Base-by-base conservation (phyloP, 1,284 basidiomycete genomes). In the Termitomyces sp. region DNA sequence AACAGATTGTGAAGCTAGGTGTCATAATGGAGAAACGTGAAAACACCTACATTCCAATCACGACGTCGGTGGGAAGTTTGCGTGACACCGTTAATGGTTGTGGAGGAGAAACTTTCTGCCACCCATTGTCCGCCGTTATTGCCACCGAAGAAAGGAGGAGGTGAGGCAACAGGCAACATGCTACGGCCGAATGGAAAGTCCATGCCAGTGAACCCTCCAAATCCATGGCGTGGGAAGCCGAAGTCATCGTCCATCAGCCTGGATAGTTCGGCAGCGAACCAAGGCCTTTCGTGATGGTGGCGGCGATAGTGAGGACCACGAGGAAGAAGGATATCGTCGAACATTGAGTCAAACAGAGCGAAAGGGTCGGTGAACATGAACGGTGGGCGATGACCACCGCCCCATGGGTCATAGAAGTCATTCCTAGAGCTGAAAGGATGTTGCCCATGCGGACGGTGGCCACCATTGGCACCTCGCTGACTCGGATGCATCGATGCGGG, bases 361-460 rank as follows among this genome's bases (percentile, higher is more conserved):
- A 88, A 89, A 2, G 88, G 88, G 63, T 91, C 86, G 1, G 80
- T 82, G 69, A 88, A 89, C 16, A 61, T 64, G 50, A 67, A 73
- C 14, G 61, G 60, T 57, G 56, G 49, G 63, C 57, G 56, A 51
- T 50, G 45, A 54, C 62, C 45, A 28, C 45, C 45, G 18, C 45
- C 66, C 58, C 70, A 71, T 7, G 66, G 67, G 50, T 64, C 62
- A 26, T 59, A 78, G 42, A 64, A 62, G 46, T 64, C 57, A 43
- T 53, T 58, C 44, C 63, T 60, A 11, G 64, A 64, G 48, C 64
- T 53, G 49, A 62, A 67, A 46, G 57, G 62, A 51, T 65, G 67
- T 26, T 64, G 61, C 43, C 61, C 58, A 50, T 66, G 64, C 57
- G 63, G 44, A 48, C 63, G 61, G 52, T 61, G 59, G 26, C 59